phyloP scores from a whole-genome alignment of 192 early-diverging fungal genomes.

The Coemansia reversa region DNA sequence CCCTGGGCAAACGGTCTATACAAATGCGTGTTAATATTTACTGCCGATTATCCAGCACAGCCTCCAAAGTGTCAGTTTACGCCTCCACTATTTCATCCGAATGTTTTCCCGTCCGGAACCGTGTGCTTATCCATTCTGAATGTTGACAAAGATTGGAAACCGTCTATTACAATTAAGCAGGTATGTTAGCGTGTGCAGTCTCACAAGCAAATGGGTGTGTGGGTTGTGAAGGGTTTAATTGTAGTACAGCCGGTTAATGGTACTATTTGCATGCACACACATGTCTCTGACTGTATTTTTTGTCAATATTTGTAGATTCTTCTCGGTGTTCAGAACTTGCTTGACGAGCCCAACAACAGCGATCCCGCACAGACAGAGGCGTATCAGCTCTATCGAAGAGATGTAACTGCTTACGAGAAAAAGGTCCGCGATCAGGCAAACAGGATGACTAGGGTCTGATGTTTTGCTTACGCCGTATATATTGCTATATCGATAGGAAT shows the following conservation, averaged over 20 bases:
- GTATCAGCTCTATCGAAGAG: conserved; percentile 52
- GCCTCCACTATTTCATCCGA: conserved; percentile 86
- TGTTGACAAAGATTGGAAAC: conserved; percentile 93
- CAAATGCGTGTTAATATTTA: conserved; percentile 80
- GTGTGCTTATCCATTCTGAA: conserved; percentile 97
- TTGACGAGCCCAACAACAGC: conserved; percentile 88
- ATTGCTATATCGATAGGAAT: too few relatives aligned
- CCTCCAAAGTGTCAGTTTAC: conserved; percentile 85
- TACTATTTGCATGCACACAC: conserved; percentile 5
- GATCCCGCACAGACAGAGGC: conserved; percentile 70
- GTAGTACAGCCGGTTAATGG: neutral
- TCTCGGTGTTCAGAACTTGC: conserved; percentile 87
- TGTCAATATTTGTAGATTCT: conserved; percentile 63
- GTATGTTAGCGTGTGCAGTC: conserved; percentile 19
- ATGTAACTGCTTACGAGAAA: conserved; percentile 56
- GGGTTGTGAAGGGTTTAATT: too few relatives aligned
- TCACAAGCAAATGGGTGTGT: too few relatives aligned
- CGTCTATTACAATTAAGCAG: conserved; percentile 94
- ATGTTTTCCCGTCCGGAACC: conserved; percentile 96
- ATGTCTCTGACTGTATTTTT: neutral
- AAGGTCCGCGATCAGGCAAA: conserved; percentile 63
- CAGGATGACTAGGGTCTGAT: conserved; percentile 22
- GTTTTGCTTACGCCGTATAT: neutral
- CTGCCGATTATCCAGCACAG: conserved; percentile 84
- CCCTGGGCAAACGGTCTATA: conserved; percentile 90